phyloP scores from a whole-genome alignment of 768 basidiomycete genomes.

The Kwoniella pini region DNA sequence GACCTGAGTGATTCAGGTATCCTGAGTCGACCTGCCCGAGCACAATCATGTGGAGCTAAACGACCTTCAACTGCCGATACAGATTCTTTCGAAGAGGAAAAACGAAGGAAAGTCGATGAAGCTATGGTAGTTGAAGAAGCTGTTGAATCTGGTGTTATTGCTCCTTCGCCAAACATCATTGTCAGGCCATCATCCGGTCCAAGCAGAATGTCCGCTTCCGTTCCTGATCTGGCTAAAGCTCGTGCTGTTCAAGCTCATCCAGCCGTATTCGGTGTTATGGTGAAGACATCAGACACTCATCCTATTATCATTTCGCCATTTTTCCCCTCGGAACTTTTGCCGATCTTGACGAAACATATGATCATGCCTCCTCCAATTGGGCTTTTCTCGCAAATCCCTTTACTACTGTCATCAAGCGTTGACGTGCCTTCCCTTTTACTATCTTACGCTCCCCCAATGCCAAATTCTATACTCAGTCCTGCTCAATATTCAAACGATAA shows the following conservation, averaged over 20 bases:
- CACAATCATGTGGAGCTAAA: slow-evolving; percentile 46
- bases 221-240: slow-evolving; percentile 18
- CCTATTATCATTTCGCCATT: slow-evolving; percentile 77
- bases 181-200: background rate
- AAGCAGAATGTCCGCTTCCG: slow-evolving; percentile 22
- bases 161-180: slow-evolving; percentile 12
- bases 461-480: background rate
- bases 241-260: slow-evolving; percentile 6
- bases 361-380: slow-evolving; percentile 24
- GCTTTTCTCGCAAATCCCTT: slow-evolving; percentile 10
- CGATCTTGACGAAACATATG: slow-evolving; percentile 56
- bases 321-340: slow-evolving; percentile 64
- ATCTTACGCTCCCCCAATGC: slow-evolving; percentile 18
- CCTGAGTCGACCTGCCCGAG: slow-evolving; percentile 32
- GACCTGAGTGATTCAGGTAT: slow-evolving; percentile 3
- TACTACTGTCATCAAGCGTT: slow-evolving; percentile 28
- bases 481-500: background rate
- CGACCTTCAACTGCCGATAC: slow-evolving; percentile 23
- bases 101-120: slow-evolving; percentile 42
- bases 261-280: slow-evolving; percentile 42
- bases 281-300: slow-evolving; percentile 75
- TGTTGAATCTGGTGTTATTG: slow-evolving; percentile 39
- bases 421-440: slow-evolving; percentile 39
- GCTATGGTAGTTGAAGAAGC: slow-evolving; percentile 49
- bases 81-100: slow-evolving; percentile 33